A percentile compares a stretch with the other conserved stretches of the same genome.
Evolutionary conservation across 2,329 filamentous ascomycete genomes (phyloP).

Genomic region (Rhynchosporium agropyri): DNA sequence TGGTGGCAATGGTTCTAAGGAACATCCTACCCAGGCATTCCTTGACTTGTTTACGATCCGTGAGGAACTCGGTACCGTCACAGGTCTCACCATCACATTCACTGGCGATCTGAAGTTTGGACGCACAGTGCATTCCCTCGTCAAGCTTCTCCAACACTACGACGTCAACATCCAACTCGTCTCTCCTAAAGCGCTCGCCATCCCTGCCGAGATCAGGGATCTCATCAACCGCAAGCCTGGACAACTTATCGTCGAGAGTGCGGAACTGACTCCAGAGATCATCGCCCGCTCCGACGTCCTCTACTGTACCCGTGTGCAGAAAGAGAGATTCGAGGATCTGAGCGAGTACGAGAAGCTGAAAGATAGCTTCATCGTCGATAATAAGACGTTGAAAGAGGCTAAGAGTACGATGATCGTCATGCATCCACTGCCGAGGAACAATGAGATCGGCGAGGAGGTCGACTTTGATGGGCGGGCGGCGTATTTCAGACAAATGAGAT

Average conservation of each 20-base stretch:
- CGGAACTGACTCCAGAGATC: slow-evolving; percentile 82
- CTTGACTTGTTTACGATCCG: slow-evolving; percentile 97
- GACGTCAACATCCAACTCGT: slow-evolving; percentile 93
- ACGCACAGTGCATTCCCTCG: slow-evolving; percentile 90
- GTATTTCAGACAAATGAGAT: slow-evolving; percentile 80
- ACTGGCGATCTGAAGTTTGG: slow-evolving; percentile 91
- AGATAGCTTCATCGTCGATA: slow-evolving; percentile 87
- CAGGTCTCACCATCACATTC: slow-evolving; percentile 95
- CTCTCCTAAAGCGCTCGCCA: slow-evolving; percentile 73
- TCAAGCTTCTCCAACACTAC: slow-evolving; percentile 94
- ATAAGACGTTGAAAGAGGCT: slow-evolving; percentile 83
- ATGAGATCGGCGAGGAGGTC: slow-evolving; percentile 92
- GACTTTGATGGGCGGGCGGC: slow-evolving; percentile 96
- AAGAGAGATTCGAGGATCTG: slow-evolving; percentile 86
- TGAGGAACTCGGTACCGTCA: slow-evolving; percentile 94
- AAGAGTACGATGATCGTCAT: slow-evolving; percentile 94
- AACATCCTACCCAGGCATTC: slow-evolving; percentile 97
- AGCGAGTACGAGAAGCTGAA: slow-evolving; percentile 85
- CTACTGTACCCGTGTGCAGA: slow-evolving; percentile 96
- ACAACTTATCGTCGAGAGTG: slow-evolving; percentile 75
- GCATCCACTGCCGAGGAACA: slow-evolving; percentile 92
- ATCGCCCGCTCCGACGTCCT: slow-evolving; percentile 85
- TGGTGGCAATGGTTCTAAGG: slow-evolving; percentile 91
- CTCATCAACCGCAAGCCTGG: slow-evolving; percentile 69
- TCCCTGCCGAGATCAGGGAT: slow-evolving; percentile 75